Evolutionary conservation across 176 grass and related monocot species (phyloP), one percentile per base, ranked within the genome.

Genomic region (Oryza officinalis): DNA sequence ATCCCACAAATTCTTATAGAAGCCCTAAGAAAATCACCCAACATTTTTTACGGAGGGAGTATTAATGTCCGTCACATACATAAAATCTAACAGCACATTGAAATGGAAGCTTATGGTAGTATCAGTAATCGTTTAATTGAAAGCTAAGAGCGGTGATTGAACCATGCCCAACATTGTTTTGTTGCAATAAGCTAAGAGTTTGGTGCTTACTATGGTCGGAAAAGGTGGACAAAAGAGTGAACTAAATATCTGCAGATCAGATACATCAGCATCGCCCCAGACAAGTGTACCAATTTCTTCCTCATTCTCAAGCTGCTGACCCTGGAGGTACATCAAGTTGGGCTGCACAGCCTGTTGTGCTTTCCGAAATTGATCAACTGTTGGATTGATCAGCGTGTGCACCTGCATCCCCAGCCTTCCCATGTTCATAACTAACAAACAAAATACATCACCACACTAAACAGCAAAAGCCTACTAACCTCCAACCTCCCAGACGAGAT

Each of bases 281-380:
- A 87, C 78, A 66, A 95, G 88, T 31, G 67, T 37, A 27, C 93
- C 93, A 44, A 95, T 95, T 61, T 95, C 88, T 71, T 94, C 67
- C 59, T 86, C 88, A 41, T 95, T 72, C 61, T 85, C 86, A 67
- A 87, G 88, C 26, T 82, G 93, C 45, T 92, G 85, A 27, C 88
- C 90, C 73, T 92, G 86, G 47, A 78, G 77, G 57, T 88, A 95
- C 84, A 95, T 71, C 38, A 95, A 84, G 79, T 76, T 90, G 20
- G 90, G 90, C 17, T 88, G 82, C 65, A 95, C 26, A 44, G 10
- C 81, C 22, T 14, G 85, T 76, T 88, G 88, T 30, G 72, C 67
- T 47, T 88, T 83, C 63, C 22, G 69, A 75, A 95, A 88, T 61
- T 90, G 66, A 82, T 95, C 83, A 10, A 88, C n/a, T 5, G 85